These are phyloP conservation scores for Corynespora cassiicola DNA, from an alignment of 2,329 filamentous ascomycete genomes.

Conservation along the genomic window DNA sequence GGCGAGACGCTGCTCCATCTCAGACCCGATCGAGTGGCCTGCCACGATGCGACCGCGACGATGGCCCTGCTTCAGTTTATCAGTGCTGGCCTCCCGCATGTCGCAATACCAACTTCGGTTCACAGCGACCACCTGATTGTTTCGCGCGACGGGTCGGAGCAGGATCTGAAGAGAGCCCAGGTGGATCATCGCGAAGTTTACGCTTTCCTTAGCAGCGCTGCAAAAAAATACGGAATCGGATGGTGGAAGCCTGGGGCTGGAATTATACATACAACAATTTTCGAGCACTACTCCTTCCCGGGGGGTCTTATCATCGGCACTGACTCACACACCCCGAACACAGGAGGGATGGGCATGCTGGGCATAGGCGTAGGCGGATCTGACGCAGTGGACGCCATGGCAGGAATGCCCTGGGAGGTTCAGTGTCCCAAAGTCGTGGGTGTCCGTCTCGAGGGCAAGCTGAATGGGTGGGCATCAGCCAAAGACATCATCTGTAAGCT, in stretches of 20 bases:
- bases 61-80: slow-evolving; percentile 54
- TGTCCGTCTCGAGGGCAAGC: slow-evolving; percentile 36
- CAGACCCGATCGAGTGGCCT: slow-evolving; percentile 49
- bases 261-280: slow-evolving; percentile 47
- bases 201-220: slow-evolving; percentile 45
- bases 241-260: slow-evolving; percentile 30
- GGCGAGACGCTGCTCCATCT: slow-evolving; percentile 48
- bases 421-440: slow-evolving; percentile 40
- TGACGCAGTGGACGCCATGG: slow-evolving; percentile 36
- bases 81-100: slow-evolving; percentile 47
- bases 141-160: slow-evolving; percentile 39
- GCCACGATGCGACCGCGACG: slow-evolving; percentile 52
- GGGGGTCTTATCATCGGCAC: slow-evolving; percentile 47
- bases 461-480: slow-evolving; percentile 39
- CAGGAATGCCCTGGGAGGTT: slow-evolving; percentile 45
- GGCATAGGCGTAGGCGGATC: slow-evolving; percentile 42
- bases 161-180: slow-evolving; percentile 33
- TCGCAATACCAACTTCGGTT: slow-evolving; percentile 48
- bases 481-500: slow-evolving; percentile 49
- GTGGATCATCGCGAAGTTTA: slow-evolving; percentile 48
- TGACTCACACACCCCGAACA: slow-evolving; percentile 48
- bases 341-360: slow-evolving; percentile 44
- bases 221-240: slow-evolving; percentile 48
- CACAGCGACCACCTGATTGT: slow-evolving; percentile 51
- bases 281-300: slow-evolving; percentile 49